Conservation (phyloP, 495 filamentous ascomycete species). For the Talaromyces borbonicus region DNA sequence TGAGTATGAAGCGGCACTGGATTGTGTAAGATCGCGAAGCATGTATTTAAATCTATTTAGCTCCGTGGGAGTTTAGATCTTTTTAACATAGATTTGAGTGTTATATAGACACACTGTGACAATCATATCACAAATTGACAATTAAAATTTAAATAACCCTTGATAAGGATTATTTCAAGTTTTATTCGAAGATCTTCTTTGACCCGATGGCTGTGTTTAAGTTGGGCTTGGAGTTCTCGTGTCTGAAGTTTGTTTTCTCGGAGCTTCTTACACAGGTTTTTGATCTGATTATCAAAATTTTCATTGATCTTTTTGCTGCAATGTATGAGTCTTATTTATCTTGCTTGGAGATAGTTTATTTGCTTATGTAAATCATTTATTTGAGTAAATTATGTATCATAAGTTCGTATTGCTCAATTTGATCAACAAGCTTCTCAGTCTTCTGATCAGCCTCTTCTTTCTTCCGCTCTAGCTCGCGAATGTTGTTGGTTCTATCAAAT, state of each 20-base stretch:
- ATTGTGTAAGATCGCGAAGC: background rate
- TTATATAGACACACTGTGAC: background rate
- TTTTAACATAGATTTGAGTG: background rate
- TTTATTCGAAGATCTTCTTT: background rate
- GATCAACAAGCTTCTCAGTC: background rate
- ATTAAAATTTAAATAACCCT: background rate
- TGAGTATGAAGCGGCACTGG: conserved; percentile 38
- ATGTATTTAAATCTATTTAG: background rate
- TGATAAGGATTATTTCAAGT: background rate
- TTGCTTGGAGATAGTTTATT: background rate
- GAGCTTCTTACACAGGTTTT: background rate
- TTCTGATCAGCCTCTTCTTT: background rate
- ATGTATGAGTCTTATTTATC: background rate
- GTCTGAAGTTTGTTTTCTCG: background rate
- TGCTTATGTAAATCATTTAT: background rate
- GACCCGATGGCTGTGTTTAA: background rate
- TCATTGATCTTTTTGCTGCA: background rate
- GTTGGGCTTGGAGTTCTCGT: background rate
- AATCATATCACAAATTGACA: background rate
- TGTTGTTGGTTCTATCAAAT: background rate
- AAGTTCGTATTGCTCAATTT: background rate
- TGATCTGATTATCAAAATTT: background rate
- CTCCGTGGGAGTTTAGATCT: background rate
- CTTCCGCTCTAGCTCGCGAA: background rate
- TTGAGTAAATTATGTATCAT: background rate